Evolutionary conservation across 2,329 filamentous ascomycete genomes (phyloP).

Genomic region (Zymoseptoria pseudotritici): DNA sequence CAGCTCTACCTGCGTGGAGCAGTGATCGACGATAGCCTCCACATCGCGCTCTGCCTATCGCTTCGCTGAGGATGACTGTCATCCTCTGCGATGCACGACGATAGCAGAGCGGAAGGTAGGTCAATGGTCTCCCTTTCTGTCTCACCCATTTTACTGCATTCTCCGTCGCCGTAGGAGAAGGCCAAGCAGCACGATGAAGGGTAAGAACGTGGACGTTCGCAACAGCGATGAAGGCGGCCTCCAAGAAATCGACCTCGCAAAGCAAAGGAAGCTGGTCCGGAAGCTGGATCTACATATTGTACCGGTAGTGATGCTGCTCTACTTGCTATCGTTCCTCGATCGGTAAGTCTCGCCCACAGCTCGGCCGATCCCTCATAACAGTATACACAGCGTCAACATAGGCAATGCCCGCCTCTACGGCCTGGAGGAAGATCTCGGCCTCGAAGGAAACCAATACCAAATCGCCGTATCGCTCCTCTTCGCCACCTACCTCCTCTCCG

Average conservation of each 20-base stretch:
- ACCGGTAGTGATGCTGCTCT: slow-evolving; percentile 60
- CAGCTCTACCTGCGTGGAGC: neutral
- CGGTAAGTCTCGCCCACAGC: slow-evolving; percentile 39
- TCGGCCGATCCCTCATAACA: neutral
- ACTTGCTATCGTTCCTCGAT: slow-evolving; percentile 70
- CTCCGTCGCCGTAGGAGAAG: neutral
- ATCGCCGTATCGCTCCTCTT: slow-evolving; percentile 40
- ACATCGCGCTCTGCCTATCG: neutral
- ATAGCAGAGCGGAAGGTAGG: neutral
- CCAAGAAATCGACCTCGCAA: slow-evolving; percentile 28
- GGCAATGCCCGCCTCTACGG: slow-evolving; percentile 60
- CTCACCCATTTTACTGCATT: neutral
- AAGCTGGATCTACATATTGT: slow-evolving; percentile 60
- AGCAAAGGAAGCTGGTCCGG: slow-evolving; percentile 51
- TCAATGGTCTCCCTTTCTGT: neutral
- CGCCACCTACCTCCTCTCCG: slow-evolving; percentile 39
- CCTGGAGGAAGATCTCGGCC: slow-evolving; percentile 54
- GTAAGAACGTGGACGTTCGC: neutral
- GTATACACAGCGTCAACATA: slow-evolving; percentile 18
- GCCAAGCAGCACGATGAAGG: neutral
- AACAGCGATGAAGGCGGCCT: slow-evolving; percentile 1
- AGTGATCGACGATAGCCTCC: neutral
- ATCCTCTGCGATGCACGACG: no score
- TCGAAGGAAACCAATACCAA: slow-evolving; percentile 62
- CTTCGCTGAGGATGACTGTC: neutral